Conservation (phyloP, 2,329 filamentous ascomycete genomes). For the Dactylellina sp. region DNA sequence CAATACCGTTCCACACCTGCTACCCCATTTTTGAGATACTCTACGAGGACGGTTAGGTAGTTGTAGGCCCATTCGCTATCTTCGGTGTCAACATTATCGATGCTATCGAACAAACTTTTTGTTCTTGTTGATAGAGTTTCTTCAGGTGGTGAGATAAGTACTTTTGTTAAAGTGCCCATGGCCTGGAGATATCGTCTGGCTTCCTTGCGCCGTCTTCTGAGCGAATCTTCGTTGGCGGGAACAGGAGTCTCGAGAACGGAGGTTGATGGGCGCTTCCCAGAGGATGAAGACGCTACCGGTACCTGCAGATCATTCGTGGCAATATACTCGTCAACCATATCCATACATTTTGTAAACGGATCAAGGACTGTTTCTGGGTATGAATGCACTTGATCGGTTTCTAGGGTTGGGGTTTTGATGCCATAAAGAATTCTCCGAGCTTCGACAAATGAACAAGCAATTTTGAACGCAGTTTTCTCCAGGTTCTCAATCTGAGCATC, state of each 20-base stretch:
- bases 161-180: constrained; percentile 47
- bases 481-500: constrained; percentile 65
- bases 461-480: constrained; percentile 69
- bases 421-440: constrained; percentile 71
- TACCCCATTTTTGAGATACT: constrained; percentile 44
- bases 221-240: constrained; percentile 40
- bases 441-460: constrained; percentile 69
- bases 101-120: constrained; percentile 37
- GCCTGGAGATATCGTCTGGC: constrained; percentile 44
- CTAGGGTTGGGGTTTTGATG: constrained; percentile 60
- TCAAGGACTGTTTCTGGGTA: constrained; percentile 61
- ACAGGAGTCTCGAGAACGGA: constrained; percentile 38
- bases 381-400: constrained; percentile 20
- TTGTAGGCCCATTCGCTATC: constrained; percentile 38
- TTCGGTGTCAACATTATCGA: constrained; percentile 15
- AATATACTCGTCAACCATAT: constrained; percentile 73
- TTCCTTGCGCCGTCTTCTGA: constrained; percentile 44
- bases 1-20: constrained; percentile 47
- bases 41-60: constrained; percentile 37
- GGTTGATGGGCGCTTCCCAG: constrained; percentile 11
- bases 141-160: constrained; percentile 38
- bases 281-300: constrained; percentile 20
- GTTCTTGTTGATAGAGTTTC: constrained; percentile 22
- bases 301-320: constrained; percentile 68
- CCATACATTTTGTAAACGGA: constrained; percentile 70